Conservation (phyloP, 2,329 filamentous ascomycete genomes). For the Polytolypa hystricis region DNA sequence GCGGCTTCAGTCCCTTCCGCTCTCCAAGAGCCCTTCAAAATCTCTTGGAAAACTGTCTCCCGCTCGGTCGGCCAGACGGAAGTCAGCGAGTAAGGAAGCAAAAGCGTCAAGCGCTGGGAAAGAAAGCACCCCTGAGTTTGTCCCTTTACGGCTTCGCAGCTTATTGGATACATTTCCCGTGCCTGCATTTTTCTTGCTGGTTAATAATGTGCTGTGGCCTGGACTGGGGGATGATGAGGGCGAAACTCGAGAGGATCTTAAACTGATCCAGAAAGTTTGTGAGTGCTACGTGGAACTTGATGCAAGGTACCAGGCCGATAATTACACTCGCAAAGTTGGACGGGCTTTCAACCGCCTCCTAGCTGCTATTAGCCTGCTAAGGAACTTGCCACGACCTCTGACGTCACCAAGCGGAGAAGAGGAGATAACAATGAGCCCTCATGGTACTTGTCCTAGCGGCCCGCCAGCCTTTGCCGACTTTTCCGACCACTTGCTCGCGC, state of each 20-base stretch:
- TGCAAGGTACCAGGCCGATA: constrained; percentile 5
- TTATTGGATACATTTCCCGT: constrained; percentile 7
- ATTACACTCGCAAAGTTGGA: constrained; percentile 7
- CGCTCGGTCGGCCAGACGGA: background rate
- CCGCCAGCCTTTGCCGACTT: background rate
- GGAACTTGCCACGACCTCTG: background rate
- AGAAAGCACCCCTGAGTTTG: background rate
- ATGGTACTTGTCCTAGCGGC: background rate
- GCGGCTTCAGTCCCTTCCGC: background rate
- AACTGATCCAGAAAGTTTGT: constrained; percentile 7
- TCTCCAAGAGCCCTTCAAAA: constrained; percentile 3
- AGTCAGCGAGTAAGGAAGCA: background rate
- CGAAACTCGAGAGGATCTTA: constrained; percentile 3
- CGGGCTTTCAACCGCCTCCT: constrained; percentile 7
- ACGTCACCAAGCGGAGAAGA: background rate
- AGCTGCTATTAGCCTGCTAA: constrained; percentile 4
- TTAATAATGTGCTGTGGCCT: constrained; percentile 4
- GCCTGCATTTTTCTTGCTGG: constrained; percentile 7
- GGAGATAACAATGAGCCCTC: background rate
- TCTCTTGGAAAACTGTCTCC: background rate
- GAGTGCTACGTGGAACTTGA: constrained; percentile 7
- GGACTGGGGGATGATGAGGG: constrained; percentile 1
- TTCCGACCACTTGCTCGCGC: background rate
- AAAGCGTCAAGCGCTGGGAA: background rate
- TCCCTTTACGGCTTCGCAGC: constrained; percentile 2